A percentile compares a stretch with the other conserved stretches of the same genome.
Conservation (phyloP, 108 stramenopile species). For the Chaetoceros muelleri region DNA sequence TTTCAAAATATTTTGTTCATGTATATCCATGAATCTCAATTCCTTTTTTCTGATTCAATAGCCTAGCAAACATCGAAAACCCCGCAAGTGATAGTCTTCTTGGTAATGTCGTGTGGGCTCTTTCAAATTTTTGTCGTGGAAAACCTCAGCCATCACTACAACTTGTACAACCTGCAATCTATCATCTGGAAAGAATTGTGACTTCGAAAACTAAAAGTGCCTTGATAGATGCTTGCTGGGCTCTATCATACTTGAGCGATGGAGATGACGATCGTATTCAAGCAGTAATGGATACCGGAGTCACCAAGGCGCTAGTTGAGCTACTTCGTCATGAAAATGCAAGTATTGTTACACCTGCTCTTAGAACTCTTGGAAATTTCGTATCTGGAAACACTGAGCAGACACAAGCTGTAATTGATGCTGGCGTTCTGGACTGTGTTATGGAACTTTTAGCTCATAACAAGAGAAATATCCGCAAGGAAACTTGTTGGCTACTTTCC, state of each 20-base stretch:
- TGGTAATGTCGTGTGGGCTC: constrained; percentile 78
- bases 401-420: constrained; percentile 80
- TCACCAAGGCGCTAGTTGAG: constrained; percentile 29
- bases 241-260: constrained; percentile 82
- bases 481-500: constrained; percentile 82
- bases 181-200: constrained; percentile 30
- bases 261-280: constrained; percentile 76
- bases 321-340: constrained; percentile 26
- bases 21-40: not conserved
- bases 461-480: constrained; percentile 73
- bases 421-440: constrained; percentile 36
- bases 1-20: not conserved
- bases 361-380: constrained; percentile 90
- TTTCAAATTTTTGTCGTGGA: constrained; percentile 92
- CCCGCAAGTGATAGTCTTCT: constrained; percentile 61
- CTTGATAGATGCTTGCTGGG: constrained; percentile 82
- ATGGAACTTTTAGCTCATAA: constrained; percentile 14
- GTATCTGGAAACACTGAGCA: constrained; percentile 81
- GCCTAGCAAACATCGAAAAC: constrained; percentile 53
- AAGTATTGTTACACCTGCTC: constrained; percentile 53
- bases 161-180: constrained; percentile 41
- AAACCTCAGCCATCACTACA: constrained; percentile 65
- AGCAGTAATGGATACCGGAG: constrained; percentile 39
- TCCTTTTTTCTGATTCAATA: constrained; percentile 1
- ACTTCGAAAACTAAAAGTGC: constrained; percentile 8